Base-by-base conservation (phyloP, 106 monocot species). In the Dioscorea dumetorum region DNA sequence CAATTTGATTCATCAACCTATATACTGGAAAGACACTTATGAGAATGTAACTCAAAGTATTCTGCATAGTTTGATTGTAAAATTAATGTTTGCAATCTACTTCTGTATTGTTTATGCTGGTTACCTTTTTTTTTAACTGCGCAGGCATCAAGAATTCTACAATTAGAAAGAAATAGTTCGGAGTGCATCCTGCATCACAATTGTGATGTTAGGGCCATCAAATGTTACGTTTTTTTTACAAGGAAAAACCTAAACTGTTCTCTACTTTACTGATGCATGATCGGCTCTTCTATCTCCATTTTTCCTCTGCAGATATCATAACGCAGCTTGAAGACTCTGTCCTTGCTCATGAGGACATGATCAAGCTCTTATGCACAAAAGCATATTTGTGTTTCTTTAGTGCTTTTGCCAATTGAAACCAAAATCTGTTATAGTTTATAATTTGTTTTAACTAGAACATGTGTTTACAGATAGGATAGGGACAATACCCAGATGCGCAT, bases 311-410 rank as follows among this genome's bases (percentile, higher is more conserved):
- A 99, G 93, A 79, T 99, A 99, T 76, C 99, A 99, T 72, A 87
- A 83, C 64, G 99, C 99, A 60, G 93, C 93, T 64, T 99, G 93
- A 93, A 90, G 99, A 79, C 20, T 93, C 60, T 74, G 99, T 2
- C 99, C 99, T 12, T 79, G 93, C 61, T 87, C 93, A 54, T n/a
- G 73, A 68, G 67, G 85, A 93, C 71, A 99, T 93, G 99, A 17
- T 93, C 24, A 99, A 90, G 99, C 93, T 90, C 63, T 53, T 33
- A n/a, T n/a, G 18, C 14, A 3, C 33, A 64, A 19, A 21, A 22
- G 48, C 23, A 33, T 61, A 15, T 48, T 72, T 48, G 50, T 19
- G 28, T 22, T 33, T 22, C 23, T 7, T 54, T 31, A n/a, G 24
- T 31, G 69, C 15, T 8, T 51, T 65, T 72, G 2, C 6, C 41